Evolutionary conservation across 495 filamentous ascomycete genomes (phyloP), one percentile per base, ranked within the genome.

Genomic region (Penicillium cataractarum): DNA sequence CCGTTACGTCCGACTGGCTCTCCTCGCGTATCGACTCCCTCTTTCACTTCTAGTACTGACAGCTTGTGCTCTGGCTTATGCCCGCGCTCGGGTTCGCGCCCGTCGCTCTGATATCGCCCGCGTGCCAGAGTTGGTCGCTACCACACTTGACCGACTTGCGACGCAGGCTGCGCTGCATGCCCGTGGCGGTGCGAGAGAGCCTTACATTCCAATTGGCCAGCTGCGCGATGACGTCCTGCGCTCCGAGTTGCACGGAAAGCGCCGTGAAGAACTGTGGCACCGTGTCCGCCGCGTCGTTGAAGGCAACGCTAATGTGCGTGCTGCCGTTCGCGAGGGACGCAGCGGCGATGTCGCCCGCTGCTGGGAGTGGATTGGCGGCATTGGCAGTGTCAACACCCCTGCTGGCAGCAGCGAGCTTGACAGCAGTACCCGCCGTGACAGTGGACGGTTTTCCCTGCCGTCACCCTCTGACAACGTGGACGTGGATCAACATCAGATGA

Each of bases 361-460:
- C 19, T 99, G 95, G 95, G 94, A 97, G 72, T 99, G 95, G 95
- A 93, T 97, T 71, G 95, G 95, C 31, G 78, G 82, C n/a, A 76
- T 79, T 49, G 72, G 76, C 26, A 74, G 79, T 24, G 83, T 82
- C 21, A 74, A 46, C 10, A n/a, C 40, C 31, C 27, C 39, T 50
- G 26, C 71, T 12, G 74, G 76, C 60, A 57, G 70, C 21, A 75
- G 75, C 37, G 79, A 80, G 44, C 60, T 67, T 21, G 71, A 71
- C 8, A 60, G 66, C 12, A 69, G 69, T 50, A 52, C 62, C 42
- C 68, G 66, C 15, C 72, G 78, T 71, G 83, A 58, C 82, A 83
- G 71, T 83, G 84, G 64, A 74, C 69, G 72, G 12, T 71, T 72
- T 31, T 73, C 76, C 15, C 44, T 71, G 26, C 40, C 63, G 57